Evolutionary conservation across 2,329 filamentous ascomycete genomes (phyloP), one percentile per base, ranked within the genome.

Genomic region (Sarocladiaceae sp.): DNA sequence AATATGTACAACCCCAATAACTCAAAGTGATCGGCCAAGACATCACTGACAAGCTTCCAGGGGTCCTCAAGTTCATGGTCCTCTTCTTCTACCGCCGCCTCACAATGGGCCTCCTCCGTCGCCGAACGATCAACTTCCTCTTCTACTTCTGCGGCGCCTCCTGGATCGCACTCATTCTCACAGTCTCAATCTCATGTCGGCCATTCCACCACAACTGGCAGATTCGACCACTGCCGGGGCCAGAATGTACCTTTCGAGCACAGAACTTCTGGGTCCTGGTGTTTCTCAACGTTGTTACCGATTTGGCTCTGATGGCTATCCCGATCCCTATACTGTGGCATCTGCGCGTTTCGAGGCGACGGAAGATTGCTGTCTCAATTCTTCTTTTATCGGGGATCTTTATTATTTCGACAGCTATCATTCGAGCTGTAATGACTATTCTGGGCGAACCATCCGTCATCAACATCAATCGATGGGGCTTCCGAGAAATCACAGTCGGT

Each of bases 321-420:
- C 61, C 62, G 2, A 28, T 62, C 2, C 62, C 62, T 5, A 61
- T 64, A 0, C 52, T 65, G 0, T 60, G 76, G 71, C 69, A 68
- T 53, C 74, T 79, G 0, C 72, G 71, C 4, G 66, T 84, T 5
- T 68, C 65, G 10, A 67, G 70, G 18, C 62, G 66, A 4, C 77
- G 77, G 57, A 84, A 84, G 59, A 42, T 42, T 17, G 37, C 37
- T 56, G 58, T 64, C 6, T 53, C 57, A 1, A 31, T 63, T 1
- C 53, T 63, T 4, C 52, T 64, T 2, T 62, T 57, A 4, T 63
- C 60, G 1, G 62, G 59, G 8, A 17, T 63, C 3, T 64, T 64
- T 48, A 51, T 64, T 29, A 63, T 64, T 17, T 58, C 57, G 3
- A 62, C 61, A 1, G 62, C 61, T 0, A 46, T 64, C 15, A 52